Percentiles rank a stretch among this genome's conserved stretches.
phyloP scores from a whole-genome alignment of 2,329 filamentous ascomycete species.

The Plectosphaerella cucumerina region DNA sequence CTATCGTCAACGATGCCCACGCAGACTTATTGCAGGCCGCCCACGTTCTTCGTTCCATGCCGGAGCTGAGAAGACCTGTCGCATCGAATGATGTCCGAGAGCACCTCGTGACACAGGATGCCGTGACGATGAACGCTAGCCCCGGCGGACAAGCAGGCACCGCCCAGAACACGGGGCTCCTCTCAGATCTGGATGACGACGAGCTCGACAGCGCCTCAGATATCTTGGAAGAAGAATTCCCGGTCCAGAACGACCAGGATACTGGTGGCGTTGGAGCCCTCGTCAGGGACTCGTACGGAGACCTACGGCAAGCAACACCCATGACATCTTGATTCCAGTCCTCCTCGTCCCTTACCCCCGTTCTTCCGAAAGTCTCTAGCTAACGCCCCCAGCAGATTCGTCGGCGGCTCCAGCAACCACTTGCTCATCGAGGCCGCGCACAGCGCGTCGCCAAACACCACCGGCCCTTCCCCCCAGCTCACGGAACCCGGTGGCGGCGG shows the following conservation, averaged over 20 bases:
- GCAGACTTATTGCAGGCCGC: slow-evolving; percentile 12
- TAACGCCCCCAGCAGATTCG: slow-evolving; percentile 10
- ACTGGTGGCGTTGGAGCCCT: slow-evolving; percentile 12
- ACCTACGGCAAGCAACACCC: slow-evolving; percentile 11
- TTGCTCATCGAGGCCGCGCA: slow-evolving; percentile 22
- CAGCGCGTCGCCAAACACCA: slow-evolving; percentile 12
- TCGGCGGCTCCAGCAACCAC: slow-evolving; percentile 19
- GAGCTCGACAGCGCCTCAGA: background rate
- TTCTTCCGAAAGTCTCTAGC: background rate
- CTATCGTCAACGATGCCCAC: background rate
- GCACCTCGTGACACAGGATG: too few relatives aligned
- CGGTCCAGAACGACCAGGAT: too few relatives aligned
- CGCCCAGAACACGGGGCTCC: background rate
- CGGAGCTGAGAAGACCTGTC: background rate
- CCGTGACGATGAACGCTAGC: too few relatives aligned
- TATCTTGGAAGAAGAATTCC: background rate
- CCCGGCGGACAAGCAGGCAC: too few relatives aligned
- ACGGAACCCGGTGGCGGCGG: background rate
- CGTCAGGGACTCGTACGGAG: slow-evolving; percentile 21
- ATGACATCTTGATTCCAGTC: background rate
- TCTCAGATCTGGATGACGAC: background rate
- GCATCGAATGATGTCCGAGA: too few relatives aligned
- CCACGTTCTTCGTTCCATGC: slow-evolving; percentile 9
- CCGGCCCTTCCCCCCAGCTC: background rate
- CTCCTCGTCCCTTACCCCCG: too few relatives aligned